Base-by-base conservation (phyloP, 179 eudicot species). In the Monotropa hypopitys region DNA sequence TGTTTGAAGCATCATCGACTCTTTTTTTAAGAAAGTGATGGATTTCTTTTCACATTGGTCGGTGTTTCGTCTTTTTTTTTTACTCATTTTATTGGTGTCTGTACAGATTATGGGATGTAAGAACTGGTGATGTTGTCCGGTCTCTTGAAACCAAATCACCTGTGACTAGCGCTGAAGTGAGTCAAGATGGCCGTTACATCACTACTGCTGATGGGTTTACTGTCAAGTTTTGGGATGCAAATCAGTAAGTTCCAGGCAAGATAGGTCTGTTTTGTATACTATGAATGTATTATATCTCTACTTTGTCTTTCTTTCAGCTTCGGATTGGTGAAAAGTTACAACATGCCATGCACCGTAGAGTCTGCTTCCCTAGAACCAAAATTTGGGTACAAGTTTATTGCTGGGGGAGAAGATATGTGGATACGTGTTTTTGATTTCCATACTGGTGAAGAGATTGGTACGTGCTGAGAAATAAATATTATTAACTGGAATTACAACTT, bases 391-490 rank as follows among this genome's bases (percentile, higher is more conserved):
- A 95, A 93, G 86, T 95, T 93, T 46, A 83, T 91, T 73, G 97
- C 97, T 73, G 99, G 97, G 75, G 99, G 99, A 54, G 99, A 91
- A 88, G 99, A 95, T 79, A 89, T 93, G 99, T 95, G 99, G 99
- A 84, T 95, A 73, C 95, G 81, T 75, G 84, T 93, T 23, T 93
- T 87, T 81, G 97, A 94, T 85, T 94, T 94, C 83, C 88, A 88
- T 76, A 94, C 92, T 40, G 98, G 98, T 42, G 91, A 88, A 81
- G 97, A 90, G 85, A 85, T 83, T 76, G 99, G 99, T 95, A 74
- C 54, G 87, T 77, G 42, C 35, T 53, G 63, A 42, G 40, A 51
- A 16, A 15, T 63, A 63, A 63, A 63, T 33, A 63, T 9, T 15
- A 15, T 26, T 63, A 20, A 63, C 40, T 33, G 7, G 21, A 16